Percentiles rank a stretch among this genome's conserved stretches.
These are phyloP conservation scores for Hortiboletus rubellus DNA, from an alignment of 1,284 basidiomycete genomes.

Conservation along the genomic window DNA sequence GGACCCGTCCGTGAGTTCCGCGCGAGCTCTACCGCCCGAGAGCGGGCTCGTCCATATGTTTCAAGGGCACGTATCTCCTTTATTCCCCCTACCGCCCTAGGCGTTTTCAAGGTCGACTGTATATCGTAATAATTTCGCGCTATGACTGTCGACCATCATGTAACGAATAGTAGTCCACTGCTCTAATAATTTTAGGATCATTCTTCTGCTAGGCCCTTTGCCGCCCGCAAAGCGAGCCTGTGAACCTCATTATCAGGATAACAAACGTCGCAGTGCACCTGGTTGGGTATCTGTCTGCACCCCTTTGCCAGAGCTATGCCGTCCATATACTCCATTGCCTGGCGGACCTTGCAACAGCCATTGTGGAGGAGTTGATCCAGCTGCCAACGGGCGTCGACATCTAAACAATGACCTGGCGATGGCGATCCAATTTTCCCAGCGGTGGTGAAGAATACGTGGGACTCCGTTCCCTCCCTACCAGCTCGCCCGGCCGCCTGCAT, in stretches of 20 bases:
- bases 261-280: background rate
- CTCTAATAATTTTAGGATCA: no score
- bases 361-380: background rate
- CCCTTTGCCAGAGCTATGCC: background rate
- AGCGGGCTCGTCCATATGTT: no score
- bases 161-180: no score
- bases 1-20: no score
- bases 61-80: no score
- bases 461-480: conserved; percentile 8
- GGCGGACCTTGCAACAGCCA: background rate
- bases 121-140: no score
- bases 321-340: background rate
- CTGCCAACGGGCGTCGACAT: background rate
- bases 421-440: background rate
- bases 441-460: conserved; percentile 5
- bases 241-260: background rate
- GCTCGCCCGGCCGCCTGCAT: background rate
- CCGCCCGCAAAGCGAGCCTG: background rate
- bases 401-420: background rate
- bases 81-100: no score
- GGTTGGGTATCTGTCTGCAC: background rate
- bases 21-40: no score
- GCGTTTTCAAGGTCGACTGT: no score
- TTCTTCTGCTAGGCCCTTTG: background rate
- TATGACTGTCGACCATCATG: no score